phyloP scores from a whole-genome alignment of 129 eudicot genomes.

The Arctium minus region DNA sequence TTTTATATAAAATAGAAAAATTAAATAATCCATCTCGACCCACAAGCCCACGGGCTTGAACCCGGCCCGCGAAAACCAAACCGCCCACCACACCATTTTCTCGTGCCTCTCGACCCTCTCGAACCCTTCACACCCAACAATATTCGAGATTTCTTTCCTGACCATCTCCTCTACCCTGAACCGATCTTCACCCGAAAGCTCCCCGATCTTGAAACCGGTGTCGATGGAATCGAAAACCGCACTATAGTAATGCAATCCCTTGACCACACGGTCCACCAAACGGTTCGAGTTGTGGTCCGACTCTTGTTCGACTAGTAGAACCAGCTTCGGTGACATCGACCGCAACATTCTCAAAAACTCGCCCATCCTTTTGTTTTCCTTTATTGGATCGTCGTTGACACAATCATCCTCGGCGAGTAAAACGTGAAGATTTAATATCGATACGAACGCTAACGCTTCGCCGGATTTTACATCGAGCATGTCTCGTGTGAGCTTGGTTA shows the following conservation, averaged over 20 bases:
- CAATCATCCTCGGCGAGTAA: constrained; percentile 46
- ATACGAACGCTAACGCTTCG: constrained; percentile 46
- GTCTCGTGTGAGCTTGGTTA: constrained; percentile 35
- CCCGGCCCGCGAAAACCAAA: constrained; percentile 37
- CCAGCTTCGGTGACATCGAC: constrained; percentile 41
- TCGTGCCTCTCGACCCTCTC: constrained; percentile 67
- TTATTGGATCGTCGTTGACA: constrained; percentile 15
- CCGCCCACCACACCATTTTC: constrained; percentile 31
- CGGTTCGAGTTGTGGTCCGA: constrained; percentile 42
- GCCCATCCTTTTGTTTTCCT: constrained; percentile 26
- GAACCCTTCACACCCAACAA: constrained; percentile 54
- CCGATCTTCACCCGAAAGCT: constrained; percentile 27
- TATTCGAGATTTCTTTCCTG: constrained; percentile 47
- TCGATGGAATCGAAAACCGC: constrained; percentile 53
- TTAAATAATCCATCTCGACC: constrained; percentile 39
- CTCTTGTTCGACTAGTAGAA: constrained; percentile 52
- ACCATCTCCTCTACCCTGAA: constrained; percentile 46
- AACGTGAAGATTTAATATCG: constrained; percentile 40
- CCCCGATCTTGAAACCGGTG: constrained; percentile 23
- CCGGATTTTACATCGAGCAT: constrained; percentile 42
- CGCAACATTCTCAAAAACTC: constrained; percentile 40
- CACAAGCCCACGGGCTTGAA: constrained; percentile 49
- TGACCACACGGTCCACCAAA: constrained; percentile 47
- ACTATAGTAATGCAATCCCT: constrained; percentile 51
- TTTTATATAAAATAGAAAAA: neutral